Evolutionary conservation across 2,329 filamentous ascomycete genomes (phyloP), one percentile per base, ranked within the genome.

Genomic region (Fusarium chaquense): DNA sequence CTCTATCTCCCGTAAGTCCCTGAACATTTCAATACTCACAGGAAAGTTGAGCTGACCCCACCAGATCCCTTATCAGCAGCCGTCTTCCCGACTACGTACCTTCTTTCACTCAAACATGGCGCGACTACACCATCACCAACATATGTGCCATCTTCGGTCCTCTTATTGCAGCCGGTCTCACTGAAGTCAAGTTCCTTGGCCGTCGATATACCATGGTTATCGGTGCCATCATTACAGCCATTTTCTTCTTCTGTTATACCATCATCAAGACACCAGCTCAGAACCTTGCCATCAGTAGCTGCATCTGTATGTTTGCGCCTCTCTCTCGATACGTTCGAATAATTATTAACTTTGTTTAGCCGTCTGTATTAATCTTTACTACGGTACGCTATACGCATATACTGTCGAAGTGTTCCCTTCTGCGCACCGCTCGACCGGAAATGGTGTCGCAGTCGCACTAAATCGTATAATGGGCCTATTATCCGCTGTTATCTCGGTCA

Each of bases 381-480:
- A 93, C 71, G 88, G 89, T 30, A 90, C 87, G 75, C 68, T 92
- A 76, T 85, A 91, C 82, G 77, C 91, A 77, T 84, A 93, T 81
- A 79, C 90, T 62, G 85, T 87, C 26, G 85, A 89, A 75, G 86
- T 89, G 0, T 80, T 92, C 3, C 90, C 90, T 0, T 89, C 85
- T 45, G 90, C 90, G 1, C 91, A 94, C 73, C 84, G 91, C 4
- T 90, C 90, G 0, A 94, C 91, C 0, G 91, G 91, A 13, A 93
- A 93, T 73, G 91, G 90, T 2, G 85, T 93, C 44, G 87, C 90
- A 0, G 91, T 93, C 33, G 89, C 87, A 0, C 88, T 87, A 66
- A 93, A 93, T 71, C 84, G 91, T 3, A 76, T 93, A 69, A 93
- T 93, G 91, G 91, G 91, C 3, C 91, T 93, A 45, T 72, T 93